Percentiles rank a stretch among this genome's conserved stretches.
Conservation (phyloP, 768 basidiomycete genomes). For the Gloeophyllum trabeum region DNA sequence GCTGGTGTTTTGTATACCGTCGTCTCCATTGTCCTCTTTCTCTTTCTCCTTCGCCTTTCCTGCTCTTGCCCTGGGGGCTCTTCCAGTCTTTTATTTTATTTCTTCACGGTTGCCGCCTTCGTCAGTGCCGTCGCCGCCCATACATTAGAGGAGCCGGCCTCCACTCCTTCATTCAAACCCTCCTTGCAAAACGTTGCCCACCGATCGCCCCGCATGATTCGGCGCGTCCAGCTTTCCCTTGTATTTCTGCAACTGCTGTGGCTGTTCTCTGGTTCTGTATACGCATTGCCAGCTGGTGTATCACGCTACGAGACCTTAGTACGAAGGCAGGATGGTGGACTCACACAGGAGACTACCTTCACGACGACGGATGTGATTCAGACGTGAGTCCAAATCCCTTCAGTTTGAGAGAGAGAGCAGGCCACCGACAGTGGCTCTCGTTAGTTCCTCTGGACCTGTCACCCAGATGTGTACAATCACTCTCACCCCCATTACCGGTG, state of each 20-base stretch:
- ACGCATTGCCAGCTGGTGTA: background rate
- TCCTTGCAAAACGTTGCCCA: background rate
- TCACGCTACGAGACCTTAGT: no score
- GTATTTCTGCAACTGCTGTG: background rate
- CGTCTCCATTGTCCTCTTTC: background rate
- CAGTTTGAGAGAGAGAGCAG: no score
- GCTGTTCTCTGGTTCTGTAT: background rate
- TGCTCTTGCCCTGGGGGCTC: background rate
- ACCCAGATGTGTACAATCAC: slow-evolving; percentile 23
- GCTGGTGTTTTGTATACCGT: background rate
- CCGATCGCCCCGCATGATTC: background rate
- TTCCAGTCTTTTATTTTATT: background rate
- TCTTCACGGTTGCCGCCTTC: background rate
- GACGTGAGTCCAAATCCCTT: no score
- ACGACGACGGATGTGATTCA: no score
- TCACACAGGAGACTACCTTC: no score
- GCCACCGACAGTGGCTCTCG: no score
- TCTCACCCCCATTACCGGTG: slow-evolving; percentile 20
- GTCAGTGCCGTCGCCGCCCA: background rate
- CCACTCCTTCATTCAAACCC: background rate
- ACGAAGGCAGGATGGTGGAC: no score
- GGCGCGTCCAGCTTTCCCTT: background rate
- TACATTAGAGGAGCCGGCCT: background rate
- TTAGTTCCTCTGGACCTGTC: slow-evolving; percentile 17
- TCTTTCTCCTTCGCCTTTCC: background rate